phyloP scores from a whole-genome alignment of 2,329 filamentous ascomycete species.

The Xenoacremonium recifei region DNA sequence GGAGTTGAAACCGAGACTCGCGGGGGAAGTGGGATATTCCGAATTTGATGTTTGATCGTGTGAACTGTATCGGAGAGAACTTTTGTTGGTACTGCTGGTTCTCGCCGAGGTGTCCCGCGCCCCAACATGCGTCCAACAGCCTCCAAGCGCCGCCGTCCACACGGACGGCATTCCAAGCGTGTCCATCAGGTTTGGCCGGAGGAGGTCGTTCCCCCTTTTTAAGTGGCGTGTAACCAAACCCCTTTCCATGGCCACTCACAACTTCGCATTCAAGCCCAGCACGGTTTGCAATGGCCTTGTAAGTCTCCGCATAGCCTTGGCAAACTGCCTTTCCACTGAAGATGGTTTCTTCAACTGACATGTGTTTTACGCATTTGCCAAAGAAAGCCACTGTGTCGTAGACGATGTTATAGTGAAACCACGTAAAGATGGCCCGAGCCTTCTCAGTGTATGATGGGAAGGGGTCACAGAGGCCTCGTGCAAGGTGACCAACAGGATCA shows the following conservation, averaged over 20 bases:
- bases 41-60: constrained; percentile 71
- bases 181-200: constrained; percentile 58
- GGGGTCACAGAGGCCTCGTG: constrained; percentile 71
- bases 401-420: constrained; percentile 89
- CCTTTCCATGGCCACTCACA: constrained; percentile 80
- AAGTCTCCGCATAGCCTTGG: constrained; percentile 84
- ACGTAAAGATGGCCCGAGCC: constrained; percentile 88
- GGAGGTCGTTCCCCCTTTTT: constrained; percentile 65
- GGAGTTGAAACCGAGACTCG: constrained; percentile 68
- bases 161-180: constrained; percentile 91
- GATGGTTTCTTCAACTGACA: constrained; percentile 71
- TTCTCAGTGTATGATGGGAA: constrained; percentile 87
- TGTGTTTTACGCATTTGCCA: constrained; percentile 62
- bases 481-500: constrained; percentile 70
- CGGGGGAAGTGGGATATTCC: constrained; percentile 76
- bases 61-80: constrained; percentile 66
- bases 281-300: constrained; percentile 71
- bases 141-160: constrained; percentile 91
- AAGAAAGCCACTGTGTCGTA: constrained; percentile 86
- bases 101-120: constrained; percentile 67
- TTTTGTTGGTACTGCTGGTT: constrained; percentile 59
- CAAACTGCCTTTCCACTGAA: constrained; percentile 82
- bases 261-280: constrained; percentile 78
- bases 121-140: constrained; percentile 90
- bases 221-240: constrained; percentile 68